Evolutionary conservation across 2,329 filamentous ascomycete species (phyloP).

Genomic region (Curvularia lunata): DNA sequence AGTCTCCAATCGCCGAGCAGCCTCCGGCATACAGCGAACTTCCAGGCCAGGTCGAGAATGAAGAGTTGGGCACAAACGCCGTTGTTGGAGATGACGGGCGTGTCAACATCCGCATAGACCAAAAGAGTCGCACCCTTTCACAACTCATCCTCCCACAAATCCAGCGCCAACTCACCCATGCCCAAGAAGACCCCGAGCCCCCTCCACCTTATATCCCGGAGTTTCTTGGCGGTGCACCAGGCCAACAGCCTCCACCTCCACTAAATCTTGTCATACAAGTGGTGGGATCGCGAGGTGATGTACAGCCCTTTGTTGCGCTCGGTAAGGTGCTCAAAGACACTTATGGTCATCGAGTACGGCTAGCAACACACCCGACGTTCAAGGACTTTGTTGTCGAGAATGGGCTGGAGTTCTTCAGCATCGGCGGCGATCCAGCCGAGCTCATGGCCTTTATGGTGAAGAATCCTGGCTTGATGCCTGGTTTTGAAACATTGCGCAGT

Average conservation of each 20-base stretch:
- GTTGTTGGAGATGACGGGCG: conserved; percentile 48
- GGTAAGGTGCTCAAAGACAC: conserved; percentile 55
- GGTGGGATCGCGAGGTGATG: conserved; percentile 61
- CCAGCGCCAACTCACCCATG: conserved; percentile 47
- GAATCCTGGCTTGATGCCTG: conserved; percentile 84
- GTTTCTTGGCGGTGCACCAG: conserved; percentile 70
- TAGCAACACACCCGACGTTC: conserved; percentile 36
- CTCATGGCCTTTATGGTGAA: conserved; percentile 85
- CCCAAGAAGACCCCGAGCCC: conserved; percentile 60
- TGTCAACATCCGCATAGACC: conserved; percentile 51
- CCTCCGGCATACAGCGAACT: conserved; percentile 51
- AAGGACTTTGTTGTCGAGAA: conserved; percentile 56
- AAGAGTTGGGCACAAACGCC: conserved; percentile 55
- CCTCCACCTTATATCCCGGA: conserved; percentile 75
- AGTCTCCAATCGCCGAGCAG: conserved; percentile 24
- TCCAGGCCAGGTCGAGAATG: conserved; percentile 51
- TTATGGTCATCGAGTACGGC: conserved; percentile 39
- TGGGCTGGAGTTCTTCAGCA: conserved; percentile 59
- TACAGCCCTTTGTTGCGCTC: conserved; percentile 66
- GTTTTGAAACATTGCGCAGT: conserved; percentile 74
- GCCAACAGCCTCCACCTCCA: conserved; percentile 59
- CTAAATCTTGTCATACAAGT: conserved; percentile 61
- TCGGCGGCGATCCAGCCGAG: conserved; percentile 57
- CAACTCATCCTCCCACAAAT: conserved; percentile 49
- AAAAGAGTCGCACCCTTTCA: conserved; percentile 46